Conservation (phyloP, 768 basidiomycete genomes). For the Mrakia gelida region DNA sequence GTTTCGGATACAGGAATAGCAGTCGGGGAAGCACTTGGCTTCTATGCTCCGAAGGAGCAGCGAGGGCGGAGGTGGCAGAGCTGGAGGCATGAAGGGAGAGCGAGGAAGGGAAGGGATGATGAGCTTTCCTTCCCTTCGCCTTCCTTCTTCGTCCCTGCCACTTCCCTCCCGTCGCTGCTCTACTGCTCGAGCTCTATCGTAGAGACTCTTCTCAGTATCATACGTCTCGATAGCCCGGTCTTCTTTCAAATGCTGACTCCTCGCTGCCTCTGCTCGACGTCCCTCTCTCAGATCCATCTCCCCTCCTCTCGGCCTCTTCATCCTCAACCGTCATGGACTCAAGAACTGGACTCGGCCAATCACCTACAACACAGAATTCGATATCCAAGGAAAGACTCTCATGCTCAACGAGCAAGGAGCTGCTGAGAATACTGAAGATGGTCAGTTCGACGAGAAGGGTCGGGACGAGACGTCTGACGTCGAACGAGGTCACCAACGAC, state of each 20-base stretch:
- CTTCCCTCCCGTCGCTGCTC: not conserved
- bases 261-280: not conserved
- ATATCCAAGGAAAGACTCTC: slow-evolving; percentile 34
- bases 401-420: slow-evolving; percentile 30
- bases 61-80: too few species aligned
- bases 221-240: not conserved
- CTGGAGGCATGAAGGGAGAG: too few species aligned
- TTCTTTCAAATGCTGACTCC: not conserved
- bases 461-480: not conserved
- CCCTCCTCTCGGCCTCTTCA: slow-evolving; percentile 32
- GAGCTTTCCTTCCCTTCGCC: not conserved
- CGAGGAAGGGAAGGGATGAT: not conserved
- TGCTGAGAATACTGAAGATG: not conserved
- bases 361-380: slow-evolving; percentile 30
- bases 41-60: too few species aligned
- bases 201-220: not conserved
- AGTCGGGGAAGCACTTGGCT: too few species aligned
- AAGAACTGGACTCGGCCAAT: slow-evolving; percentile 33
- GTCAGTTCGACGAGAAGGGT: not conserved
- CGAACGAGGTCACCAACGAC: too few species aligned
- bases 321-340: slow-evolving; percentile 36
- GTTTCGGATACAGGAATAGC: too few species aligned
- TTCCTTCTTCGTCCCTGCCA: not conserved
- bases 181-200: not conserved
- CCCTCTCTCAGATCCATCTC: slow-evolving; percentile 4